Evolutionary conservation across 2,329 filamentous ascomycete species (phyloP), one percentile per base, ranked within the genome.

Genomic region (Neonectria ditissima): DNA sequence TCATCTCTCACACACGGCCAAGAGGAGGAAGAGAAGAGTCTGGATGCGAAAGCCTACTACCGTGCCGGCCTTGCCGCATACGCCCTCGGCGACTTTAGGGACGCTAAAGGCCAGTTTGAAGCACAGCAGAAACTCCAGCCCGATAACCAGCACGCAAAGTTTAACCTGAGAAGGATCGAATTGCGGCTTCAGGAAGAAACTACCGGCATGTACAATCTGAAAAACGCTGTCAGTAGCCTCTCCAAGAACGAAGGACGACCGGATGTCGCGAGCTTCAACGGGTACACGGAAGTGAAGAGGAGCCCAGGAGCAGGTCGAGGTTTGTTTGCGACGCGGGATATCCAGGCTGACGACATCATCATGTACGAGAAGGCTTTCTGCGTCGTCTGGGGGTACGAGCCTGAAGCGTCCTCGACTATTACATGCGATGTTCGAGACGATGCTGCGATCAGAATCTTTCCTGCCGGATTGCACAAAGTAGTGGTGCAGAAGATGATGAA

Each of bases 301-400:
- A 78, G 73, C 20, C 59, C 59, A 0, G 70, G 69, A 5, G 58
- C 72, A 16, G 80, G 80, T 1, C 73, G 76, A 1, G 80, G 80
- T 1, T 63, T 82, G 0, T 82, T 82, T 44, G 76, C 79, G 1
- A 76, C 69, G 0, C 63, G 66, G 1, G 62, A 74, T 18, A 72
- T 81, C 26, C 63, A 71, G 16, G 54, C 65, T 2, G 77, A 77
- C 3, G 77, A 80, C 3, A 58, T 59, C 0, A 53, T 71, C 7
- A 67, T 82, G 59, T 77, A 75, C 26, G 80, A 80, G 61, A 80
- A 76, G 30, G 74, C 78, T 0, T 77, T 76, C 11, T 75, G 69
- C 14, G 71, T 72, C 0, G 73, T 74, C 8, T 77, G 75, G 73
- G 69, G 74, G 1, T 65, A 78, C n/a, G 74, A 78, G 45, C 20